Conservation (phyloP, 2,329 filamentous ascomycete species). For the Nemania sp. region DNA sequence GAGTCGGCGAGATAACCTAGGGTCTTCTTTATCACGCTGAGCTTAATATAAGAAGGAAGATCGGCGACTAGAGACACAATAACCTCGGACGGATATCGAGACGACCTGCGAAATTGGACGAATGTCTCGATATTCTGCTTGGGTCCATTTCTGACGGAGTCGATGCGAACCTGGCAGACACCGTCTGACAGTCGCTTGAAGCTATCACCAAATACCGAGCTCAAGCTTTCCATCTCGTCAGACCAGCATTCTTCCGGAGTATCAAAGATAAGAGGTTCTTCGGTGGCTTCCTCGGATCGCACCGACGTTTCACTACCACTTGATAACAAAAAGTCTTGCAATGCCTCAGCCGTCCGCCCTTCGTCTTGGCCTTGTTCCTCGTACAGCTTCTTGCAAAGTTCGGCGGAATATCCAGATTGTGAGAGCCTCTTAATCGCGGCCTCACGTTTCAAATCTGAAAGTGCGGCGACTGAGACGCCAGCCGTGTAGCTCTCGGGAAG, state of each 20-base stretch:
- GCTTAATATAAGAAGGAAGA: constrained; percentile 88
- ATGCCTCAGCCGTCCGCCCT: constrained; percentile 72
- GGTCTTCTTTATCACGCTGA: constrained; percentile 82
- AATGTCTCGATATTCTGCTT: constrained; percentile 57
- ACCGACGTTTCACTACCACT: constrained; percentile 44
- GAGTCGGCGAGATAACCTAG: constrained; percentile 72
- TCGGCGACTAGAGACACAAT: constrained; percentile 71
- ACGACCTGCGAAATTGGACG: constrained; percentile 72
- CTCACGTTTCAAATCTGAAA: constrained; percentile 75
- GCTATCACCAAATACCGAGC: constrained; percentile 82
- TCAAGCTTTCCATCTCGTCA: constrained; percentile 81
- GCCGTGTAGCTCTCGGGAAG: constrained; percentile 90
- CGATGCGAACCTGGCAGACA: constrained; percentile 72
- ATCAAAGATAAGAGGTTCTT: constrained; percentile 52
- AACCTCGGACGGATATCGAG: constrained; percentile 72
- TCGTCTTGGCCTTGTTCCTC: constrained; percentile 75
- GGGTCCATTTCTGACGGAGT: constrained; percentile 56
- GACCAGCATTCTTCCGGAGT: constrained; percentile 72
- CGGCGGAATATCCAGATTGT: constrained; percentile 80
- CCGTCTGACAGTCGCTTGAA: constrained; percentile 65
- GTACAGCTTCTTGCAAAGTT: constrained; percentile 79
- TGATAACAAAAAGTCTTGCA: constrained; percentile 71
- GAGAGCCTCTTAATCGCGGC: constrained; percentile 81
- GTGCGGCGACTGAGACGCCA: constrained; percentile 83
- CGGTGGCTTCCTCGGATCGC: constrained; percentile 41